phyloP scores from a whole-genome alignment of 208 protist species.

The Leishmania tarentolae region DNA sequence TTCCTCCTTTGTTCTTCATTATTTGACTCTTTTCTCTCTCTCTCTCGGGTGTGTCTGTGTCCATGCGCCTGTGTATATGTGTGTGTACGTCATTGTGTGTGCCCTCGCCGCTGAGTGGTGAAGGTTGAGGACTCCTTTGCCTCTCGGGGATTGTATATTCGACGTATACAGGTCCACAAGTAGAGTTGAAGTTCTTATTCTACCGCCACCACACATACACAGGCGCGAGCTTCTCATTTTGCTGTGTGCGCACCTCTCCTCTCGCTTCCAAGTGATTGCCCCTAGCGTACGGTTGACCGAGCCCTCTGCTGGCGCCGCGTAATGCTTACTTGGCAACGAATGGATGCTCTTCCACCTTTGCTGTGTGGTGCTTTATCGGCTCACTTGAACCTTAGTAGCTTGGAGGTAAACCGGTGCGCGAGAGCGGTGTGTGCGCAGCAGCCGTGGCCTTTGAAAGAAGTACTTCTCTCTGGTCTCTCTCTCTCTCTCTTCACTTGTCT shows the following conservation, averaged over 20 bases:
- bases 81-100: background rate
- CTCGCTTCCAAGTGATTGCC: background rate
- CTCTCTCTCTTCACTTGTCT: background rate
- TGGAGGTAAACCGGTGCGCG: background rate
- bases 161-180: background rate
- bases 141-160: background rate
- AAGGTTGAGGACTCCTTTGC: background rate
- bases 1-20: background rate
- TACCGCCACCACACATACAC: background rate
- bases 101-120: background rate
- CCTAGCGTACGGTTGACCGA: background rate
- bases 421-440: background rate
- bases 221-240: background rate
- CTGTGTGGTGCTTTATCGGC: background rate
- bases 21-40: background rate
- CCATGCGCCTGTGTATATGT: background rate
- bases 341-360: background rate
- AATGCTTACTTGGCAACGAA: background rate
- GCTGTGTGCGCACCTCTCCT: background rate
- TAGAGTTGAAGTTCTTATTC: background rate
- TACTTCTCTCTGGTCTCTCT: background rate
- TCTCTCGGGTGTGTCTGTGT: background rate
- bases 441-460: background rate
- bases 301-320: background rate
- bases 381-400: background rate